phyloP scores from a whole-genome alignment of 2,329 filamentous ascomycete genomes.

The Pestalotiopsis sp. region DNA sequence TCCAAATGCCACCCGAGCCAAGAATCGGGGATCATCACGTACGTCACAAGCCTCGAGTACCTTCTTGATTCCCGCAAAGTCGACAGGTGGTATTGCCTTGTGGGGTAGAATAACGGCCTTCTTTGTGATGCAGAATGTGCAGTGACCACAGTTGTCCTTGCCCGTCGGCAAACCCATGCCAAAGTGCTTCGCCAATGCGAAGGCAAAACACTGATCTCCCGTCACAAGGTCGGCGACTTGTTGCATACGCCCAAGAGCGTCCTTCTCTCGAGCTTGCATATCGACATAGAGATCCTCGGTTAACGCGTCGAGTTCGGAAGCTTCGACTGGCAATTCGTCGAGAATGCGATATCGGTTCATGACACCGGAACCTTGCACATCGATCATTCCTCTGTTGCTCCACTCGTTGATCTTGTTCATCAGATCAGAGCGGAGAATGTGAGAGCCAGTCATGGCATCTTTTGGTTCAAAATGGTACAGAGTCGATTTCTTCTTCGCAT shows the following conservation, averaged over 20 bases:
- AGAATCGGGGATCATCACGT: slow-evolving; percentile 59
- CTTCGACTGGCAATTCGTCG: slow-evolving; percentile 44
- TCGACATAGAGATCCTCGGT: slow-evolving; percentile 49
- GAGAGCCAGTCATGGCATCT: slow-evolving; percentile 29
- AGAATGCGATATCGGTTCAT: slow-evolving; percentile 56
- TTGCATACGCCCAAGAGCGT: slow-evolving; percentile 52
- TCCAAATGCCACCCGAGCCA: slow-evolving; percentile 64
- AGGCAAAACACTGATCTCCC: slow-evolving; percentile 51
- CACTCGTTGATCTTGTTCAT: slow-evolving; percentile 58
- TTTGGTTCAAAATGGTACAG: slow-evolving; percentile 53
- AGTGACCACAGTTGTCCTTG: slow-evolving; percentile 54
- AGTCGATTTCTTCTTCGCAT: slow-evolving; percentile 42
- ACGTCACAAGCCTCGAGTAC: slow-evolving; percentile 47
- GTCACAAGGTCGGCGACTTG: slow-evolving; percentile 58
- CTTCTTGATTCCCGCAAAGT: slow-evolving; percentile 40
- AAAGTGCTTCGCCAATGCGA: slow-evolving; percentile 57
- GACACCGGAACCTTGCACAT: slow-evolving; percentile 54
- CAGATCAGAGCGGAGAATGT: slow-evolving; percentile 47
- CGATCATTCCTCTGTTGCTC: slow-evolving; percentile 50
- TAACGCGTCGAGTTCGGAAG: slow-evolving; percentile 45
- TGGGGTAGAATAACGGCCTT: slow-evolving; percentile 39
- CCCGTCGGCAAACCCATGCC: slow-evolving; percentile 51
- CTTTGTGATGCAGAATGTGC: slow-evolving; percentile 50
- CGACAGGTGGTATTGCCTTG: slow-evolving; percentile 39
- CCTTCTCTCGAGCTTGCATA: slow-evolving; percentile 54